Evolutionary conservation across 23 red algal species (phyloP).

Genomic region (Gracilaria caudata): DNA sequence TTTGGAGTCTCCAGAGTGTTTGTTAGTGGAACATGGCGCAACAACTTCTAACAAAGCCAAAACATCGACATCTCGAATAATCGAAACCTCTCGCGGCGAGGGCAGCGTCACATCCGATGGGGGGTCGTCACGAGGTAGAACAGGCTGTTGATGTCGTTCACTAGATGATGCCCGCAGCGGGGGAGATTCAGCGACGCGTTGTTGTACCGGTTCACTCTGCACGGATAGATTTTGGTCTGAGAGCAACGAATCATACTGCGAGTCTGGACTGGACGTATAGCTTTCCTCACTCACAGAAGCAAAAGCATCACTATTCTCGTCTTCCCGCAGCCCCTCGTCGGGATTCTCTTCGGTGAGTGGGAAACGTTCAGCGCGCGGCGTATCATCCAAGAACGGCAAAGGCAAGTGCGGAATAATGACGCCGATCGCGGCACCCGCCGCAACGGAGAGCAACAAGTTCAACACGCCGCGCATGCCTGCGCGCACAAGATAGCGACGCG

Average conservation of each 20-base stretch:
- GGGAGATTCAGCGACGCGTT: neutral
- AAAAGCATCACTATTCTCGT: neutral
- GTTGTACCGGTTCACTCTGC: neutral
- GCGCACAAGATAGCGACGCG: neutral
- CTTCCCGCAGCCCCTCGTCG: neutral
- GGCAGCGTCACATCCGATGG: neutral
- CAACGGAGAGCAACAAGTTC: neutral
- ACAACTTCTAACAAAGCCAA: conserved; percentile 12
- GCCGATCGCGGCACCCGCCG: neutral
- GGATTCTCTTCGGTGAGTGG: neutral
- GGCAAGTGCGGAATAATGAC: neutral
- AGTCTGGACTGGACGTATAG: neutral
- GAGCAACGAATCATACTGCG: neutral
- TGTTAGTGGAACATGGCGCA: neutral
- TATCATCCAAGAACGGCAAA: neutral
- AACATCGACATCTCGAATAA: conserved; percentile 2
- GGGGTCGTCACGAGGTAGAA: neutral
- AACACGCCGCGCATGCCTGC: conserved; percentile 17
- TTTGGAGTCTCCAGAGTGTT: neutral
- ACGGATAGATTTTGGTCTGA: neutral
- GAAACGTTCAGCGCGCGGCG: neutral
- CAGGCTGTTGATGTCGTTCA: neutral
- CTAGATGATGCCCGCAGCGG: neutral
- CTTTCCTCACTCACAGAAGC: neutral
- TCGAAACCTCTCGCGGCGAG: neutral